These are phyloP conservation scores for Leptodermis oblonga DNA, from an alignment of 257 asterid species.

Conservation along the genomic window DNA sequence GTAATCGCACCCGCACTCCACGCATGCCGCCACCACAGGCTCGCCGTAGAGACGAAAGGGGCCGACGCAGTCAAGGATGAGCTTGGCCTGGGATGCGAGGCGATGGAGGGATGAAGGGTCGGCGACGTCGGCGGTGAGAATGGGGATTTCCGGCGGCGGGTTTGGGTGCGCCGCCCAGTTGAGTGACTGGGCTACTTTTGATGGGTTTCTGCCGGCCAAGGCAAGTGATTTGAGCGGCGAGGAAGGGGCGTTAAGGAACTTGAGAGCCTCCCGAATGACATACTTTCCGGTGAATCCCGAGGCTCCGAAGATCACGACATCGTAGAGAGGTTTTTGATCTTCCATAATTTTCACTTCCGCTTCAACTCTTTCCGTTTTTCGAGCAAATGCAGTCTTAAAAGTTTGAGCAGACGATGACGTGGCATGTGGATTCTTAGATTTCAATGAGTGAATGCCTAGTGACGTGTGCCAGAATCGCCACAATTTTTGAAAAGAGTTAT, in stretches of 20 bases:
- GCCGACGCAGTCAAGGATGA: slow-evolving; percentile 74
- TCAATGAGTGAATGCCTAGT: not conserved
- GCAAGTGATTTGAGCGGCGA: slow-evolving; percentile 72
- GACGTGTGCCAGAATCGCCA: not conserved
- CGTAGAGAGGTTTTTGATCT: slow-evolving; percentile 29
- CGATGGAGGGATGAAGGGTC: slow-evolving; percentile 52
- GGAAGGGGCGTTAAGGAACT: slow-evolving; percentile 57
- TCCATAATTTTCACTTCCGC: not conserved
- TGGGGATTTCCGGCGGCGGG: slow-evolving; percentile 53
- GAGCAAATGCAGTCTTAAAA: not conserved
- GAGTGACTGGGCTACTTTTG: slow-evolving; percentile 58
- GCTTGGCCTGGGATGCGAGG: slow-evolving; percentile 55
- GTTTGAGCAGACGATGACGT: not conserved
- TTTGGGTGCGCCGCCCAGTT: slow-evolving; percentile 59
- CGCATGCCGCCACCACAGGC: slow-evolving; percentile 83
- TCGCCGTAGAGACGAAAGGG: slow-evolving; percentile 78
- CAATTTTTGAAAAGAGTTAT: not conserved
- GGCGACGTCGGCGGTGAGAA: slow-evolving; percentile 68
- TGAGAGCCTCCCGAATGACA: slow-evolving; percentile 81
- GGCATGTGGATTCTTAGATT: not conserved
- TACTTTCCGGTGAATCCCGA: slow-evolving; percentile 92
- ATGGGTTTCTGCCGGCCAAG: slow-evolving; percentile 68
- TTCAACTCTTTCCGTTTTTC: not conserved
- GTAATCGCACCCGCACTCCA: slow-evolving; percentile 71
- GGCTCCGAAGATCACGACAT: slow-evolving; percentile 68